Percentiles rank a stretch among this genome's conserved stretches.
Evolutionary conservation across 2,329 filamentous ascomycete genomes (phyloP).

Genomic region (Claviceps sp.): DNA sequence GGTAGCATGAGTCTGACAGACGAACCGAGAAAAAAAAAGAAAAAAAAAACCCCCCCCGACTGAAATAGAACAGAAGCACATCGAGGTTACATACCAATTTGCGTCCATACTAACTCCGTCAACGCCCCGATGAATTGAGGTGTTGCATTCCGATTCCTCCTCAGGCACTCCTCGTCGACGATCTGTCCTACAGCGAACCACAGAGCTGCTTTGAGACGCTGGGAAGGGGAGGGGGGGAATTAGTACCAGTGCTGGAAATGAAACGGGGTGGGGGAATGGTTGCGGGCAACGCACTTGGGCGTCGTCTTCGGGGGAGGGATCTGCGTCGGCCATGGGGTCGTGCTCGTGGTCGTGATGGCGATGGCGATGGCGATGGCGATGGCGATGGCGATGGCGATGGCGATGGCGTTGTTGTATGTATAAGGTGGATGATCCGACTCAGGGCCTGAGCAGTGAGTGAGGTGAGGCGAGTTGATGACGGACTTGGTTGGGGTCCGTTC

Average conservation of each 20-base stretch:
- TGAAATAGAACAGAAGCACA: background rate
- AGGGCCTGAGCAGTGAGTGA: too few relatives aligned
- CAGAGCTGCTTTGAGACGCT: slow-evolving; percentile 74
- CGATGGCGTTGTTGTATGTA: background rate
- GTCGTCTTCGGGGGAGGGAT: slow-evolving; percentile 16
- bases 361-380: background rate
- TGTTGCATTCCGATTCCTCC: slow-evolving; percentile 62
- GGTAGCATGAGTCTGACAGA: too few relatives aligned
- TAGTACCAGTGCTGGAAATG: too few relatives aligned
- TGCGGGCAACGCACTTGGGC: slow-evolving; percentile 18
- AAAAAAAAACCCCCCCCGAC: too few relatives aligned
- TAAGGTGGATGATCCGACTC: too few relatives aligned
- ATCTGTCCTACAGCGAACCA: slow-evolving; percentile 80
- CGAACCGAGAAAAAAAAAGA: too few relatives aligned
- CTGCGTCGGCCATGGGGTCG: slow-evolving; percentile 19
- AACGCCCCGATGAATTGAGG: slow-evolving; percentile 80
- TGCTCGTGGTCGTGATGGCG: background rate
- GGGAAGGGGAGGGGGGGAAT: background rate
- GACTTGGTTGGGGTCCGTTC: too few relatives aligned
- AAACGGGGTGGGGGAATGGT: too few relatives aligned
- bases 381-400: background rate
- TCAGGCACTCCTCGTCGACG: slow-evolving; percentile 64
- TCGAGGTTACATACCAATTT: slow-evolving; percentile 52
- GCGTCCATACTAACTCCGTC: slow-evolving; percentile 77
- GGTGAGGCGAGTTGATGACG: too few relatives aligned